Percentiles rank a stretch among this genome's conserved stretches.
Conservation (phyloP, 208 protist genomes). For the Leishmania martiniquensis region DNA sequence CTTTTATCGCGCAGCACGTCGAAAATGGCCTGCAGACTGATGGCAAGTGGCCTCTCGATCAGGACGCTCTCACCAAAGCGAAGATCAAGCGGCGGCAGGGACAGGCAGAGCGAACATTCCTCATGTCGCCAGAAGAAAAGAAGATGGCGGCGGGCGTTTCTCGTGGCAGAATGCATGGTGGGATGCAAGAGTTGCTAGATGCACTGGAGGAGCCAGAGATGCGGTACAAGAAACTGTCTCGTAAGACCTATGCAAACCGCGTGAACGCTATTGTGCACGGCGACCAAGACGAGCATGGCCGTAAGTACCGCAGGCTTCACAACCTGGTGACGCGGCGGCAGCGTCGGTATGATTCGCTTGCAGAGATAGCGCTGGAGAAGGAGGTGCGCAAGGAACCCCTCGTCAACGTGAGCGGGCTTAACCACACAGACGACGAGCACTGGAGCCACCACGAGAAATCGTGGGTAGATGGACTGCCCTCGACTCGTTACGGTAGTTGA, state of each 20-base stretch:
- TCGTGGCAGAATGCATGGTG: conserved; percentile 24
- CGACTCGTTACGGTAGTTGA: conserved; percentile 39
- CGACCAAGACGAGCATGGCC: conserved; percentile 86
- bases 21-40: conserved; percentile 84
- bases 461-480: conserved; percentile 67
- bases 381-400: conserved; percentile 77
- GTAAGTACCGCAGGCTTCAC: conserved; percentile 72
- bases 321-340: conserved; percentile 44
- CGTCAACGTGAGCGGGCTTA: conserved; percentile 44
- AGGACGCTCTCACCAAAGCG: conserved; percentile 53
- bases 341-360: conserved; percentile 66
- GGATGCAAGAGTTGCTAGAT: conserved; percentile 59
- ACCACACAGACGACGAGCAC: conserved; percentile 61
- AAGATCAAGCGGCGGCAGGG: conserved; percentile 58
- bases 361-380: conserved; percentile 78
- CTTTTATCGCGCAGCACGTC: conserved; percentile 89
- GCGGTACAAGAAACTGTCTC: conserved; percentile 77
- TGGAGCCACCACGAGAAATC: conserved; percentile 55
- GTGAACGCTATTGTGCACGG: conserved; percentile 88
- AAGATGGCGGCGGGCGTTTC: conserved; percentile 15
- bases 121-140: conserved; percentile 59
- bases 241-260: conserved; percentile 84
- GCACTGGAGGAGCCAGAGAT: conserved; percentile 53
- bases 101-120: conserved; percentile 67
- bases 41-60: conserved; percentile 80